These are phyloP conservation scores for Tephrocybe sp. DNA, from an alignment of 768 basidiomycete genomes.

Conservation along the genomic window DNA sequence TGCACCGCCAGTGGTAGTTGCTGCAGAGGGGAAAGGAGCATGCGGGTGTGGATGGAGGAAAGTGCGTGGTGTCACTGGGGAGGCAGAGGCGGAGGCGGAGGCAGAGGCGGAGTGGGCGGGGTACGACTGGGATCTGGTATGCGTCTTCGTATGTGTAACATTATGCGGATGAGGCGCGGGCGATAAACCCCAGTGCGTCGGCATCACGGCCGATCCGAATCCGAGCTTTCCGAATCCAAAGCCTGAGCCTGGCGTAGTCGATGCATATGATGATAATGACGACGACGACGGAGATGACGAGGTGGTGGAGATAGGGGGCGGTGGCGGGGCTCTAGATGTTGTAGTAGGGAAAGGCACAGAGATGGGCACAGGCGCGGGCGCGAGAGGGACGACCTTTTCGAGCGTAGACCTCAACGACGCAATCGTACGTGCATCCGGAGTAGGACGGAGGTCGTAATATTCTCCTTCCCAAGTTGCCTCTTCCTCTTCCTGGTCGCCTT, in stretches of 20 bases:
- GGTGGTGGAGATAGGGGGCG: not conserved
- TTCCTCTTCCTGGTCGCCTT: slow-evolving; percentile 19
- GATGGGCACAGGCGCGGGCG: slow-evolving; percentile 16
- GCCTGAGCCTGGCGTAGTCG: no score
- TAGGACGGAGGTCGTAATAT: slow-evolving; percentile 14
- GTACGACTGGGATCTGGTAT: slow-evolving; percentile 44
- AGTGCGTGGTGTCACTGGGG: slow-evolving; percentile 12
- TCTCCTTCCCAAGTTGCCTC: slow-evolving; percentile 23
- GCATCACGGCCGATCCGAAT: no score
- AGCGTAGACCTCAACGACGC: slow-evolving; percentile 38
- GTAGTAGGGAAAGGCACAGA: slow-evolving; percentile 51
- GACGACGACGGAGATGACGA: not conserved
- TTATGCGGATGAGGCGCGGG: no score
- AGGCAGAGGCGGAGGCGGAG: no score
- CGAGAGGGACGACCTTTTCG: slow-evolving; percentile 47
- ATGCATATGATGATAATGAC: no score
- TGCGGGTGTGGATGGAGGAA: slow-evolving; percentile 14
- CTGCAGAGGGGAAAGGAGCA: not conserved
- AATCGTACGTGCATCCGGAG: not conserved
- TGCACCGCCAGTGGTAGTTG: no score
- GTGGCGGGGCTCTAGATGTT: slow-evolving; percentile 44
- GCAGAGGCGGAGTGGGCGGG: no score
- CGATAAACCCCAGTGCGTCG: no score
- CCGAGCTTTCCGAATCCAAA: no score
- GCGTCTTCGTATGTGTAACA: slow-evolving; percentile 15